Percentiles rank a stretch among this genome's conserved stretches.
Evolutionary conservation across 768 basidiomycete genomes (phyloP).

Genomic region (Hypsizygus marmoreus): DNA sequence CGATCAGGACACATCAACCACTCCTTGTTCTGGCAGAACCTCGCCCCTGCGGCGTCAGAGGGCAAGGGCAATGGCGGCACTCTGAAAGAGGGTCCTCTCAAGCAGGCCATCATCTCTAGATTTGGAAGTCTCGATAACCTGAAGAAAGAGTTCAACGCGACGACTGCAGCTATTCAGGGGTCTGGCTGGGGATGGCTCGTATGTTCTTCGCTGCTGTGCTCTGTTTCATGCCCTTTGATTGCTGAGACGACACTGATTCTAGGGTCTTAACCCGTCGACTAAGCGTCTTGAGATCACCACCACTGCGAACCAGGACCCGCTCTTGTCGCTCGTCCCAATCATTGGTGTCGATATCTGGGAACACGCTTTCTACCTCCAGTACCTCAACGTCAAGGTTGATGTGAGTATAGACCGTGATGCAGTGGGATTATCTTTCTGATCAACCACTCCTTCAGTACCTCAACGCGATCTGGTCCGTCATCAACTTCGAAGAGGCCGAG

Average conservation of each 20-base stretch:
- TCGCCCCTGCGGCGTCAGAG: slow-evolving; percentile 61
- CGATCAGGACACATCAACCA: slow-evolving; percentile 86
- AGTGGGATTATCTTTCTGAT: neutral
- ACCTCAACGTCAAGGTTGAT: slow-evolving; percentile 92
- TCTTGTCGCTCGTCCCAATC: slow-evolving; percentile 73
- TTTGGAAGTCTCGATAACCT: slow-evolving; percentile 76
- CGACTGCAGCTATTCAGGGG: slow-evolving; percentile 86
- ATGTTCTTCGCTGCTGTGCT: slow-evolving; percentile 32
- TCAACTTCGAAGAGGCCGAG: slow-evolving; percentile 90
- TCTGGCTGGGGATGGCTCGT: slow-evolving; percentile 98
- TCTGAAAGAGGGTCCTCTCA: slow-evolving; percentile 65
- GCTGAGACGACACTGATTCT: neutral
- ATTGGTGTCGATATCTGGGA: slow-evolving; percentile 96
- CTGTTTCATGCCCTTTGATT: neutral
- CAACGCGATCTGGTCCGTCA: slow-evolving; percentile 85
- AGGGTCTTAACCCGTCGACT: slow-evolving; percentile 71
- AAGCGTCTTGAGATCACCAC: slow-evolving; percentile 85
- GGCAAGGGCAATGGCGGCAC: slow-evolving; percentile 62
- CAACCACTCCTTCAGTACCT: slow-evolving; percentile 59
- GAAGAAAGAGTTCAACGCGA: slow-evolving; percentile 81
- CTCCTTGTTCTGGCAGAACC: slow-evolving; percentile 95
- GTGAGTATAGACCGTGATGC: slow-evolving; percentile 47
- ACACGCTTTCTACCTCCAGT: slow-evolving; percentile 96
- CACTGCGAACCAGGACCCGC: slow-evolving; percentile 95
- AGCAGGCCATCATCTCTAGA: slow-evolving; percentile 55